Percentiles rank a stretch among this genome's conserved stretches.
phyloP scores from a whole-genome alignment of 169 alveolate species.

The Babesia ovis region DNA sequence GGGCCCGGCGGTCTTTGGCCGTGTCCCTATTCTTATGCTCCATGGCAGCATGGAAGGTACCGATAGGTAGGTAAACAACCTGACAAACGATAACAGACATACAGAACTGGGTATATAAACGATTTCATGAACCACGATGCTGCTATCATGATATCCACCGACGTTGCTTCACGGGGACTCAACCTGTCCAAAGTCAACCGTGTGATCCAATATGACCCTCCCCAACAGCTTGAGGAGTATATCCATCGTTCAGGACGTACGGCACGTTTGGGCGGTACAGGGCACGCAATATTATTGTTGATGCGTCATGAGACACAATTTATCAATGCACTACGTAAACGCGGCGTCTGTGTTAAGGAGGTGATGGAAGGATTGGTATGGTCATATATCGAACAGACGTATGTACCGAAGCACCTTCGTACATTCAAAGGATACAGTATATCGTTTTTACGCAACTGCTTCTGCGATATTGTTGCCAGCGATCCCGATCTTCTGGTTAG shows the following conservation, averaged over 20 bases:
- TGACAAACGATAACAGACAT: background rate
- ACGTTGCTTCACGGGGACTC: constrained; percentile 93
- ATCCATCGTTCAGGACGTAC: constrained; percentile 95
- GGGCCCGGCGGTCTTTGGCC: constrained; percentile 32
- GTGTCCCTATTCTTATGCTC: constrained; percentile 63
- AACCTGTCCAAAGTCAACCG: constrained; percentile 88
- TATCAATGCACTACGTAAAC: constrained; percentile 33
- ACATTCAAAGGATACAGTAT: constrained; percentile 52
- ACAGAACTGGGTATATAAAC: constrained; percentile 56
- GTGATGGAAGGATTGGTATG: constrained; percentile 50
- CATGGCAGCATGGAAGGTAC: constrained; percentile 75
- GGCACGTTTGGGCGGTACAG: constrained; percentile 85
- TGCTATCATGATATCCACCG: constrained; percentile 89
- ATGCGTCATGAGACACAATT: constrained; percentile 60
- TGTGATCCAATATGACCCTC: constrained; percentile 92
- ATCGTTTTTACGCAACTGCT: constrained; percentile 55
- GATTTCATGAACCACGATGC: constrained; percentile 63
- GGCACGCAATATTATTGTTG: constrained; percentile 67
- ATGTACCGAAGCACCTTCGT: constrained; percentile 50
- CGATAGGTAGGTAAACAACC: constrained; percentile 43
- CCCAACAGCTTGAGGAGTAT: constrained; percentile 90
- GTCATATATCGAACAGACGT: constrained; percentile 49
- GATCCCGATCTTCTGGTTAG: constrained; percentile 19
- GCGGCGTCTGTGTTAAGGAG: constrained; percentile 50
- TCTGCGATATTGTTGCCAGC: constrained; percentile 33